phyloP scores from a whole-genome alignment of 345 rosid species.

The Psidium guajava region DNA sequence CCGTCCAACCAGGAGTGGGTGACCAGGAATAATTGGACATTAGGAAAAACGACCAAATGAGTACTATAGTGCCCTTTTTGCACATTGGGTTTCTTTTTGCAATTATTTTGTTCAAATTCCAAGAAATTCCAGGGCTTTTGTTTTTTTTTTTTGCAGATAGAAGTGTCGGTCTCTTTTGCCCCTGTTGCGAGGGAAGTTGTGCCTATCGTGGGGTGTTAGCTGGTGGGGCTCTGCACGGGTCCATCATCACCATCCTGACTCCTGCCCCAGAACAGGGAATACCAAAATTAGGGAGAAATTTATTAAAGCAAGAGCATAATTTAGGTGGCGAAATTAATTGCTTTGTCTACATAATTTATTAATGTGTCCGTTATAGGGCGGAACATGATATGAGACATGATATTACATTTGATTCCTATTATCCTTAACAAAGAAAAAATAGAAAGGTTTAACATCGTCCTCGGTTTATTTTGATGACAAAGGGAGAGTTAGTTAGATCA shows the following conservation, averaged over 20 bases:
- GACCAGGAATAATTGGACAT: background rate
- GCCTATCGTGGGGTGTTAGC: background rate
- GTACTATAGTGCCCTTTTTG: background rate
- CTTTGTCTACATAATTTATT: background rate
- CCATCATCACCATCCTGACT: background rate
- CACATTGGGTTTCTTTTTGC: background rate
- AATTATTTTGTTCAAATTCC: background rate
- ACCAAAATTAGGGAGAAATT: background rate
- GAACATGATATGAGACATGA: background rate
- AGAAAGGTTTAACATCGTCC: background rate
- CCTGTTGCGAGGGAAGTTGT: conserved; percentile 15
- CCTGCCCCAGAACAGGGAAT: background rate
- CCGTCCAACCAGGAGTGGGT: background rate
- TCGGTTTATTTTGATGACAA: background rate
- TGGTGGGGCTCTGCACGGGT: background rate
- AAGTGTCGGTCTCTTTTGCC: conserved; percentile 12
- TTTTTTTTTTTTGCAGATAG: background rate
- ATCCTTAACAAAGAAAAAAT: background rate
- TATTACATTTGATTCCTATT: background rate
- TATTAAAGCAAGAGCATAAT: background rate
- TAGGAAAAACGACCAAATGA: background rate
- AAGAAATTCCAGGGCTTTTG: conserved; percentile 8
- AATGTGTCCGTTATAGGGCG: too few relatives aligned
- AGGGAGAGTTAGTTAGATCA: too few relatives aligned
- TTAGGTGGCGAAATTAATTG: background rate